A percentile compares a stretch with the other conserved stretches of the same genome.
Evolutionary conservation across 2,329 filamentous ascomycete species (phyloP).

Genomic region (Diaporthe sp.): DNA sequence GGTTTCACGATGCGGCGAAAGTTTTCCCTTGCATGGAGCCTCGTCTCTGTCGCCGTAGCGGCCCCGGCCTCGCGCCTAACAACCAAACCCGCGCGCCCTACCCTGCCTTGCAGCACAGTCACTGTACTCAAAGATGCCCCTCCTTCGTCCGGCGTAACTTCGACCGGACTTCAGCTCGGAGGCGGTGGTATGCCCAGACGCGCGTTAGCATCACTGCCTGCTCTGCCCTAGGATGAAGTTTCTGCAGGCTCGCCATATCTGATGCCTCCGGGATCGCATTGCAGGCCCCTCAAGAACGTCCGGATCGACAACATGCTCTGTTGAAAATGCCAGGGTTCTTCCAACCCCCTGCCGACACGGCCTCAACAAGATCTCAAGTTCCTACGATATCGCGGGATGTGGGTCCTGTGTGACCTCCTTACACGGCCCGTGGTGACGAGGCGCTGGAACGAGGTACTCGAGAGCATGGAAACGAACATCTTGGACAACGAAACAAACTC

Average conservation of each 20-base stretch:
- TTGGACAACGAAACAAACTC: constrained; percentile 4
- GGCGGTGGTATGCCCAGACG: not conserved
- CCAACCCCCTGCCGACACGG: not conserved
- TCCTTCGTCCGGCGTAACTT: constrained; percentile 1
- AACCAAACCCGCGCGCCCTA: not conserved
- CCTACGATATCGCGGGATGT: constrained; percentile 3
- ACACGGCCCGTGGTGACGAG: not conserved
- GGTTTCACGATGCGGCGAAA: constrained; percentile 19
- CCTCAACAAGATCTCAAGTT: not conserved
- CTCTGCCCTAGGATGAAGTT: not conserved
- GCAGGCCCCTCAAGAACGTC: not conserved
- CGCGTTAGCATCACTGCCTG: not conserved
- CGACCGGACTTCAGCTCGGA: constrained; percentile 14
- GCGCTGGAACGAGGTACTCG: not conserved
- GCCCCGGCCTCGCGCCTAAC: constrained; percentile 2
- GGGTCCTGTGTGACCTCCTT: not conserved
- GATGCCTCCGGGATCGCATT: constrained; percentile 4
- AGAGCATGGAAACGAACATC: not conserved
- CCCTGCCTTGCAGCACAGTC: not conserved
- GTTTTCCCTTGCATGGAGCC: constrained; percentile 27
- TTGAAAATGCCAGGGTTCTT: not conserved
- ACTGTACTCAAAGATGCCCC: too few relatives aligned
- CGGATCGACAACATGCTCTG: not conserved
- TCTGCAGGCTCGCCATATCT: constrained; percentile 2
- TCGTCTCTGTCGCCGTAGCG: not conserved